Percentiles rank a stretch among this genome's conserved stretches.
These are phyloP conservation scores for Paraphysoderma sedebokerense DNA, from an alignment of 371 early-diverging fungal species.

Conservation along the genomic window DNA sequence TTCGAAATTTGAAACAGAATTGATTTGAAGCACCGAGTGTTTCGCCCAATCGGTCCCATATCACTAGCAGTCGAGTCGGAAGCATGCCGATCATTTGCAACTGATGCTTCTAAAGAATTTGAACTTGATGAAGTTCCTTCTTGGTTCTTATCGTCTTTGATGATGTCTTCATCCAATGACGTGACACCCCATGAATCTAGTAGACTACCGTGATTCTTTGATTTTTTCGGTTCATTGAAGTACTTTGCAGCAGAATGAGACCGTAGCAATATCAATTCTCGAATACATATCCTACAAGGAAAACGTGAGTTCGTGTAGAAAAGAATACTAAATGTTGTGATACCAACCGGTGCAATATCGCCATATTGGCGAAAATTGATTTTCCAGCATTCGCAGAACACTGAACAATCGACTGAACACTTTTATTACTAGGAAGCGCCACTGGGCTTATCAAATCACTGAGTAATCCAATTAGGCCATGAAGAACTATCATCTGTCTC, in stretches of 20 bases:
- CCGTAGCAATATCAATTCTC: background rate
- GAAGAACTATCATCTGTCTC: slow-evolving; percentile 35
- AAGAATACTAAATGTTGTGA: slow-evolving; percentile 46
- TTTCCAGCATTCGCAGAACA: background rate
- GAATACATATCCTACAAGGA: too few species aligned
- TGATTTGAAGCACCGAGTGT: slow-evolving; percentile 38
- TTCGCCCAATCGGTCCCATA: too few species aligned
- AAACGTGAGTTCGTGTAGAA: too few species aligned
- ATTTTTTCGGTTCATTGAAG: slow-evolving; percentile 1
- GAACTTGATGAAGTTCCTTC: slow-evolving; percentile 2
- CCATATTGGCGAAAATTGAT: background rate
- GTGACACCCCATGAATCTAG: slow-evolving; percentile 1
- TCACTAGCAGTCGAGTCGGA: too few species aligned
- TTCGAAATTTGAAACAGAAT: slow-evolving; percentile 47
- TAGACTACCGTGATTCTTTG: background rate
- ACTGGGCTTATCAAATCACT: slow-evolving; percentile 32
- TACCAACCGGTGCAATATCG: slow-evolving; percentile 35
- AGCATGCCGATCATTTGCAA: slow-evolving; percentile 51
- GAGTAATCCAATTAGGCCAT: slow-evolving; percentile 41
- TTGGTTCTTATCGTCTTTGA: too few species aligned
- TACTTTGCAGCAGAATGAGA: background rate
- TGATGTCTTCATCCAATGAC: background rate
- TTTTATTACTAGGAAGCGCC: background rate
- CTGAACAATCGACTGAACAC: too few species aligned
- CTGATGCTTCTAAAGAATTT: slow-evolving; percentile 34